Evolutionary conservation across 2,329 filamentous ascomycete species (phyloP).

Genomic region (Curvularia sp.): DNA sequence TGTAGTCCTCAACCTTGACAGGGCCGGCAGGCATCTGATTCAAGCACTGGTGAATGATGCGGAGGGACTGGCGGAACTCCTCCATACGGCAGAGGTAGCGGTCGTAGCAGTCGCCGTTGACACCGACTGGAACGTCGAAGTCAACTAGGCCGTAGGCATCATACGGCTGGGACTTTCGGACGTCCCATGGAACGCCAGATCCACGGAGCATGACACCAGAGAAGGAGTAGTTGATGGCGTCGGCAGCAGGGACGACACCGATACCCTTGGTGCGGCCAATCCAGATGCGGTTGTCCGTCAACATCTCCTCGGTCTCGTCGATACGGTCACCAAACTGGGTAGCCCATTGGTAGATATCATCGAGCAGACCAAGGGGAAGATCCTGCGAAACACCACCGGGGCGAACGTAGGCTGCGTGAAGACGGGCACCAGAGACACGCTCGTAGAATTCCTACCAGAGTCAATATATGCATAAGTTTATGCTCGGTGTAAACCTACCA

Average conservation of each 20-base stretch:
- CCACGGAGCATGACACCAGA: slow-evolving; percentile 97
- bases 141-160: slow-evolving; percentile 98
- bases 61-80: slow-evolving; percentile 96
- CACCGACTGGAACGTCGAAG: slow-evolving; percentile 95
- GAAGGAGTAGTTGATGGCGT: slow-evolving; percentile 97
- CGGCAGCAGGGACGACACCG: slow-evolving; percentile 87
- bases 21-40: slow-evolving; percentile 98
- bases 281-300: slow-evolving; percentile 99
- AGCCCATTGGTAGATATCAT: slow-evolving; percentile 99
- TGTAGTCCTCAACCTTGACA: slow-evolving; percentile 97
- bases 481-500: slow-evolving; percentile 66
- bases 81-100: slow-evolving; percentile 99
- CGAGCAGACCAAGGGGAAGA: slow-evolving; percentile 88
- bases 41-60: slow-evolving; percentile 98
- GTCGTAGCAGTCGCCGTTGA: slow-evolving; percentile 99
- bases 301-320: slow-evolving; percentile 97
- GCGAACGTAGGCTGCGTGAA: slow-evolving; percentile 95
- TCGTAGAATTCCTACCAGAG: slow-evolving; percentile 91
- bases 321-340: slow-evolving; percentile 98
- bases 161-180: slow-evolving; percentile 96
- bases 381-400: slow-evolving; percentile 97
- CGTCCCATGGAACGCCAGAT: slow-evolving; percentile 93
- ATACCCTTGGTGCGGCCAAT: slow-evolving; percentile 89
- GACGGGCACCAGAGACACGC: slow-evolving; percentile 95
- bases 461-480: slow-evolving; percentile 17